phyloP scores from a whole-genome alignment of 805 yeast genomes.

The Wickerhamomyces bisporus region DNA sequence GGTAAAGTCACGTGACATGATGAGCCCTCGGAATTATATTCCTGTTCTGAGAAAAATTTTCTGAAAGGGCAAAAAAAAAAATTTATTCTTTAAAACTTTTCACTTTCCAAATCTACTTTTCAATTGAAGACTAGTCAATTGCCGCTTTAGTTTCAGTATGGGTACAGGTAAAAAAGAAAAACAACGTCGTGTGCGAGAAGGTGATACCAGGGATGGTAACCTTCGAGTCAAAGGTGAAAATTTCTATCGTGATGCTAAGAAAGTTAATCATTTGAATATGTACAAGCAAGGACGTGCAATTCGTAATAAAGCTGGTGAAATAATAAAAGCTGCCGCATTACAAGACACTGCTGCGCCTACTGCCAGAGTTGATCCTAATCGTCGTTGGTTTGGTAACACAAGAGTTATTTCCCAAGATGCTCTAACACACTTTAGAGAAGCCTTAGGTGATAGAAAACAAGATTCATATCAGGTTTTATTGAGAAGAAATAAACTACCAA shows the following conservation, averaged over 20 bases:
- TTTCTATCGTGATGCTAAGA: constrained; percentile 91
- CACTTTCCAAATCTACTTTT: neutral
- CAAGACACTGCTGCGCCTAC: constrained; percentile 84
- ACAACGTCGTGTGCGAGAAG: constrained; percentile 77
- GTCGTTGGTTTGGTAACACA: constrained; percentile 97
- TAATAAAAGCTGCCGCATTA: constrained; percentile 79
- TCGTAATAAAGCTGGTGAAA: constrained; percentile 82
- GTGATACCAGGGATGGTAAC: constrained; percentile 81
- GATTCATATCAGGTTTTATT: constrained; percentile 83
- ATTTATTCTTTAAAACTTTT: constrained; percentile 5
- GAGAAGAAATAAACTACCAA: constrained; percentile 88
- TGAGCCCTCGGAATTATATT: constrained; percentile 8
- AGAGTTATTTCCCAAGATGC: constrained; percentile 98
- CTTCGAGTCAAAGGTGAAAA: constrained; percentile 94
- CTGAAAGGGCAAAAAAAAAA: neutral
- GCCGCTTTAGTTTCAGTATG: constrained; percentile 52
- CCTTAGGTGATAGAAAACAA: constrained; percentile 77
- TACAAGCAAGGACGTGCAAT: constrained; percentile 87
- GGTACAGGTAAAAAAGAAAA: constrained; percentile 93
- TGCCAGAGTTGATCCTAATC: constrained; percentile 93
- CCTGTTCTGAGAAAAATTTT: neutral
- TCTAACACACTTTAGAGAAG: constrained; percentile 86
- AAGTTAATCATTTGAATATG: constrained; percentile 86
- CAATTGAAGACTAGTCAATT: neutral
- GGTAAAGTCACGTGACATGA: neutral